Evolutionary conservation across 306 rosid species (phyloP).

Genomic region (Betula pendula): DNA sequence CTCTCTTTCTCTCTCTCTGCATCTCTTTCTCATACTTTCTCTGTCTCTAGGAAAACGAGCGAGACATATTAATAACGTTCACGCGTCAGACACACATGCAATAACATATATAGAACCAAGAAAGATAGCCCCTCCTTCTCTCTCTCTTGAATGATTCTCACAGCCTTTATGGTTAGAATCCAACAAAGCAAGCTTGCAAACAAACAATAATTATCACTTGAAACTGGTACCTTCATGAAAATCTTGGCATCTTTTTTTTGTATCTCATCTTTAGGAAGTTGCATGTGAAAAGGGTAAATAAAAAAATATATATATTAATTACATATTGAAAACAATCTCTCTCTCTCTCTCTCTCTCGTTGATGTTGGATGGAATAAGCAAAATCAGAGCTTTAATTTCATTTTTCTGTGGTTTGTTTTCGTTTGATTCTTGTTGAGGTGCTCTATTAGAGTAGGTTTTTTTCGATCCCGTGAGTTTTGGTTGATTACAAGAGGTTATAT

Average conservation of each 20-base stretch:
- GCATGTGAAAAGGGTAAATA: conserved; percentile 27
- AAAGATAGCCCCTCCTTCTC: conserved; percentile 25
- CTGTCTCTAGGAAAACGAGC: conserved; percentile 36
- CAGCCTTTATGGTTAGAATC: conserved; percentile 43
- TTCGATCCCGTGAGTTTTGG: conserved; percentile 24
- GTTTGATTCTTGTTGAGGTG: conserved; percentile 17
- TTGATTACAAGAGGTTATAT: conserved; percentile 24
- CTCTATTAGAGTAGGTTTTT: conserved; percentile 10
- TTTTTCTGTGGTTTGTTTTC: conserved; percentile 21
- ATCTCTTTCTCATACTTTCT: conserved; percentile 17
- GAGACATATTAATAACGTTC: conserved; percentile 50
- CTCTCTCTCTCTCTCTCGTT: no score
- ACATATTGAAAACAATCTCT: conserved; percentile 4
- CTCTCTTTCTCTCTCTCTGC: background rate
- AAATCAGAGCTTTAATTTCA: conserved; percentile 12
- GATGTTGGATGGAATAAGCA: no score
- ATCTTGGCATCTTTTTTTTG: conserved; percentile 23
- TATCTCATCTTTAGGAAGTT: conserved; percentile 8
- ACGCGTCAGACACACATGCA: conserved; percentile 54
- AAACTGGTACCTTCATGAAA: conserved; percentile 17
- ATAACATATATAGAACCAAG: conserved; percentile 27
- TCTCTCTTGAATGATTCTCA: conserved; percentile 42
- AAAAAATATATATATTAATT: background rate
- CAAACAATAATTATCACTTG: conserved; percentile 33
- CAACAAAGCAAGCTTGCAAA: conserved; percentile 45